These are phyloP conservation scores for Lasiosphaeriaceae sp. DNA, from an alignment of 495 filamentous ascomycete genomes.

Conservation along the genomic window DNA sequence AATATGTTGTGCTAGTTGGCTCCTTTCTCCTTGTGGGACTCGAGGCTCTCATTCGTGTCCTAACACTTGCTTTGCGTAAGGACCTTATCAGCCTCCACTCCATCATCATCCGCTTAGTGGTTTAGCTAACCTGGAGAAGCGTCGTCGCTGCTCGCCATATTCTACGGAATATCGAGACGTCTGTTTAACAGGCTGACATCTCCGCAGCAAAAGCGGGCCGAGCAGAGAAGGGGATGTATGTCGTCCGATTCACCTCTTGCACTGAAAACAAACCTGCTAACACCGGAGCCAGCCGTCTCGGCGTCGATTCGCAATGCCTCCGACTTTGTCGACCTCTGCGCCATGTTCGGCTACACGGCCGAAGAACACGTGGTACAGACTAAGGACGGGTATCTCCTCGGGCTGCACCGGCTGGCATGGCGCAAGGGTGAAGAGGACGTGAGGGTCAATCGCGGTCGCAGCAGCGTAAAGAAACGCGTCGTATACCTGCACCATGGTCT, in stretches of 20 bases:
- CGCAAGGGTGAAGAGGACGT: constrained; percentile 71
- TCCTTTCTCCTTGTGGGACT: constrained; percentile 78
- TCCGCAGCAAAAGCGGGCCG: constrained; percentile 60
- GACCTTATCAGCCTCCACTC: constrained; percentile 2
- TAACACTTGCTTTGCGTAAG: constrained; percentile 86
- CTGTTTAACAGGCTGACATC: constrained; percentile 77
- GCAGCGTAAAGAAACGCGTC: constrained; percentile 74
- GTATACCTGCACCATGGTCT: constrained; percentile 95
- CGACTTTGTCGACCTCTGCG: constrained; percentile 90
- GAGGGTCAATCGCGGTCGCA: constrained; percentile 66
- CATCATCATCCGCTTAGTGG: constrained; percentile 20
- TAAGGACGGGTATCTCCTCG: constrained; percentile 87
- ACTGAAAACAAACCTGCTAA: constrained; percentile 13
- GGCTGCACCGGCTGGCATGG: constrained; percentile 82
- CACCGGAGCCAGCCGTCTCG: constrained; percentile 40
- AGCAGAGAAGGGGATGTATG: constrained; percentile 53
- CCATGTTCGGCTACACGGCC: constrained; percentile 81
- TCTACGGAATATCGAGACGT: constrained; percentile 74
- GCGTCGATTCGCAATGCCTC: constrained; percentile 61
- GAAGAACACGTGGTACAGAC: constrained; percentile 97
- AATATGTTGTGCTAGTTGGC: constrained; percentile 80
- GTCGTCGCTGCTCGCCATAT: constrained; percentile 71
- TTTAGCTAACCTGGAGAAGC: constrained; percentile 45
- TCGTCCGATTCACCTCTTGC: not conserved
- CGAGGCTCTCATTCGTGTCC: constrained; percentile 77